Evolutionary conservation across 305 asterid genomes (phyloP).

Genomic region (Caryopteris hybrid): DNA sequence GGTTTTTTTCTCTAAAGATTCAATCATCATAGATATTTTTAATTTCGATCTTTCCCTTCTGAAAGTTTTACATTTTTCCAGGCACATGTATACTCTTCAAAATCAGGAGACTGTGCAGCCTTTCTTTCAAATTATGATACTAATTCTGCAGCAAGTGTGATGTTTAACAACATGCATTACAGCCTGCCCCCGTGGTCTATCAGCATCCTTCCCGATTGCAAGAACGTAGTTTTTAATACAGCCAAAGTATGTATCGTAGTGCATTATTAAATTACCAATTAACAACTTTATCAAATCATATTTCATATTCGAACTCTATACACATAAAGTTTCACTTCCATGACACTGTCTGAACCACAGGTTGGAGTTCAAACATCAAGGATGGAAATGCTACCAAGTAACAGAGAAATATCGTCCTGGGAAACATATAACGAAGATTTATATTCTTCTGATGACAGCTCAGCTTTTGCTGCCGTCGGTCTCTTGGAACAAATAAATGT

Average conservation of each 20-base stretch:
- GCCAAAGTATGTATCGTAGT: conserved; percentile 62
- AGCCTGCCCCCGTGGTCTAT: conserved; percentile 94
- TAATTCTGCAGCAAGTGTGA: conserved; percentile 51
- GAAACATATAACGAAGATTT: conserved; percentile 89
- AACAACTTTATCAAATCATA: neutral
- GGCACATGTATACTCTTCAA: conserved; percentile 78
- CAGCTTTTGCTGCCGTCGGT: conserved; percentile 66
- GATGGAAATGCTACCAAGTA: conserved; percentile 59
- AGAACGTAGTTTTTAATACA: conserved; percentile 75
- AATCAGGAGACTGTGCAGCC: conserved; percentile 87
- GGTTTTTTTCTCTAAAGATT: conserved; percentile 34
- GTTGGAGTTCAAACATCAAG: conserved; percentile 69
- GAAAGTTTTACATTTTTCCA: conserved; percentile 27
- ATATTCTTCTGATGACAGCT: conserved; percentile 61
- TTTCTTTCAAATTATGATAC: conserved; percentile 79
- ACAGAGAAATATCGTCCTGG: conserved; percentile 66
- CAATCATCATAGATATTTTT: neutral
- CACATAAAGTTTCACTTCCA: too few species aligned
- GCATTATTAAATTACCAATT: neutral
- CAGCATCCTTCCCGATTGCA: conserved; percentile 95
- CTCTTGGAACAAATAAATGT: conserved; percentile 90
- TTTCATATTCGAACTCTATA: neutral
- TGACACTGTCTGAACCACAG: conserved; percentile 16
- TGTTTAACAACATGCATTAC: conserved; percentile 86
- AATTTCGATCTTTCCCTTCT: neutral